These are phyloP conservation scores for Lotus japonicus DNA, from an alignment of 306 rosid species.

Conservation along the genomic window DNA sequence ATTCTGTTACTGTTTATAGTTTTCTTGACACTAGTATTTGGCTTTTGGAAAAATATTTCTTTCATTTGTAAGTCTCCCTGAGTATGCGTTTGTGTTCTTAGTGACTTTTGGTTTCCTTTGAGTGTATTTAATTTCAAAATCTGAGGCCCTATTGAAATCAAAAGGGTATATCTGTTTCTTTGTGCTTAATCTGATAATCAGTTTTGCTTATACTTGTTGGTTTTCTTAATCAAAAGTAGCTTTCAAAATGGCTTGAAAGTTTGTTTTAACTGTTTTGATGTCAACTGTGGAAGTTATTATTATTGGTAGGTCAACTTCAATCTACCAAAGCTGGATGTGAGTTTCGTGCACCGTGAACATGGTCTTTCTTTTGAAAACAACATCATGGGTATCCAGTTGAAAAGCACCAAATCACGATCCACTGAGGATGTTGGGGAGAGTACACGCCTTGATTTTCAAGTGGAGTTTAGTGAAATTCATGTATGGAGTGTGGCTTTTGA, in stretches of 20 bases:
- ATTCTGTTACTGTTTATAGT: slow-evolving; percentile 32
- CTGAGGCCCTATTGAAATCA: background rate
- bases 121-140: slow-evolving; percentile 25
- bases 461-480: slow-evolving; percentile 96
- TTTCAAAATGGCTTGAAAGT: background rate
- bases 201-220: slow-evolving; percentile 21
- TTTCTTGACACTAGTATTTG: slow-evolving; percentile 28
- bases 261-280: slow-evolving; percentile 11
- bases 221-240: slow-evolving; percentile 5
- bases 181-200: slow-evolving; percentile 4
- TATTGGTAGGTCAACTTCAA: slow-evolving; percentile 71
- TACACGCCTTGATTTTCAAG: slow-evolving; percentile 79
- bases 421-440: slow-evolving; percentile 86
- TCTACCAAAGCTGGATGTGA: slow-evolving; percentile 84
- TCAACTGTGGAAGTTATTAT: slow-evolving; percentile 22
- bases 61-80: slow-evolving; percentile 28
- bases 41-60: slow-evolving; percentile 30
- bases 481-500: slow-evolving; percentile 43
- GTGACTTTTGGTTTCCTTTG: slow-evolving; percentile 28
- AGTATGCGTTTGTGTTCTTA: slow-evolving; percentile 5
- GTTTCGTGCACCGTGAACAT: slow-evolving; percentile 65
- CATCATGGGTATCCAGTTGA: slow-evolving; percentile 88
- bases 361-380: slow-evolving; percentile 66
- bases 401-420: slow-evolving; percentile 62
- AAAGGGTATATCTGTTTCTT: slow-evolving; percentile 2